A percentile compares a stretch with the other conserved stretches of the same genome.
phyloP scores from a whole-genome alignment of 2,329 filamentous ascomycete species.

The Beauveria varroae region DNA sequence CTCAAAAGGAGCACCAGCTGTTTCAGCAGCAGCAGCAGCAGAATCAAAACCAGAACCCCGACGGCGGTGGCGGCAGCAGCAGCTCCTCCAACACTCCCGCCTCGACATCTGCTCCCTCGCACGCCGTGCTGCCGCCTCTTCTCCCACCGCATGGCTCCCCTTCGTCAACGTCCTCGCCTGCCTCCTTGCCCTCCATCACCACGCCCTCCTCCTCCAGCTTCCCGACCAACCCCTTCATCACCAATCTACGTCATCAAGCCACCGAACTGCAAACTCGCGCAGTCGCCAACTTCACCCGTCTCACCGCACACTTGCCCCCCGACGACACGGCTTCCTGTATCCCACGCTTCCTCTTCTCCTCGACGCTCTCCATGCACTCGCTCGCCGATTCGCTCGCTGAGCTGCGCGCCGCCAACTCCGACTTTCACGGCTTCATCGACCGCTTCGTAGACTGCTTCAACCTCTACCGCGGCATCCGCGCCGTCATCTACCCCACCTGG shows the following conservation, averaged over 20 bases:
- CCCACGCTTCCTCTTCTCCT: constrained; percentile 38
- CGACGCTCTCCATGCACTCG: constrained; percentile 36
- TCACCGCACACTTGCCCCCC: constrained; percentile 16
- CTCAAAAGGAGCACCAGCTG: constrained; percentile 18
- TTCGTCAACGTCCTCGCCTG: constrained; percentile 12
- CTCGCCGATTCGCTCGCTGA: constrained; percentile 39
- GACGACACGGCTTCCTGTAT: constrained; percentile 25
- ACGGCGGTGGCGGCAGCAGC: not conserved
- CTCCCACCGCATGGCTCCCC: constrained; percentile 11
- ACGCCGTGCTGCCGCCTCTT: constrained; percentile 6
- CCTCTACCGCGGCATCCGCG: constrained; percentile 11
- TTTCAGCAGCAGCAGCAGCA: not conserved
- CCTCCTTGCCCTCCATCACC: constrained; percentile 9
- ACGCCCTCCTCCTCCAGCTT: constrained; percentile 10
- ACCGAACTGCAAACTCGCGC: constrained; percentile 38
- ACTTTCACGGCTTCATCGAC: constrained; percentile 13
- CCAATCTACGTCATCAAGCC: constrained; percentile 28
- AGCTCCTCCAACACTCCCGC: constrained; percentile 12
- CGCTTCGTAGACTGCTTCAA: constrained; percentile 12
- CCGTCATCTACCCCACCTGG: constrained; percentile 11
- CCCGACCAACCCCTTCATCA: not conserved
- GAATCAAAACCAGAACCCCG: not conserved
- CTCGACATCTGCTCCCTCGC: constrained; percentile 10
- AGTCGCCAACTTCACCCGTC: constrained; percentile 29
- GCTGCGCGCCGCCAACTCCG: constrained; percentile 25